phyloP scores from a whole-genome alignment of 768 basidiomycete genomes.

The Hortiboletus campestris region DNA sequence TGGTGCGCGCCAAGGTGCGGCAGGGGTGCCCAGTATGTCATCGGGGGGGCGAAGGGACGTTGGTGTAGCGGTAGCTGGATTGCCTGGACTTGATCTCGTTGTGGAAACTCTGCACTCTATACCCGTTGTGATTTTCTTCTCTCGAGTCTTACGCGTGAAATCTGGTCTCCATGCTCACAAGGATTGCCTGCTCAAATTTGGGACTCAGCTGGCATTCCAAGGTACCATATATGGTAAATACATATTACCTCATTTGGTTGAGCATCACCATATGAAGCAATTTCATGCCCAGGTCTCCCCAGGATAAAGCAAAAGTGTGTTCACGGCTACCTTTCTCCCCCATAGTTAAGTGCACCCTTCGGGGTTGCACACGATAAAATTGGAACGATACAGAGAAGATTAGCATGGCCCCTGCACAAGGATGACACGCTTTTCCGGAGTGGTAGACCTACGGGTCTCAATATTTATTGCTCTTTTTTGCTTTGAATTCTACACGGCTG shows the following conservation, averaged over 20 bases:
- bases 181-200: not conserved
- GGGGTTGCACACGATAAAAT: slow-evolving; percentile 97
- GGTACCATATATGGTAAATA: not conserved
- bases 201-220: too few relatives aligned
- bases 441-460: slow-evolving; percentile 60
- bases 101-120: slow-evolving; percentile 13
- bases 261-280: slow-evolving; percentile 2
- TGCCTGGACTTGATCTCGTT: slow-evolving; percentile 8
- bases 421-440: slow-evolving; percentile 99
- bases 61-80: not conserved
- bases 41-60: slow-evolving; percentile 49
- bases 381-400: slow-evolving; percentile 99
- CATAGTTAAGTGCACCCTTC: slow-evolving; percentile 59
- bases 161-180: not conserved
- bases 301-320: slow-evolving; percentile 21
- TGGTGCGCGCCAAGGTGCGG: slow-evolving; percentile 59
- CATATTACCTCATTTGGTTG: not conserved
- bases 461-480: slow-evolving; percentile 34
- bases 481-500: not conserved
- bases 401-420: slow-evolving; percentile 99
- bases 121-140: not conserved
- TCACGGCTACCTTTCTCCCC: not conserved
- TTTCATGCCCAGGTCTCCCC: not conserved
- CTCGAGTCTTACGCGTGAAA: not conserved
- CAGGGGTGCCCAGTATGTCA: slow-evolving; percentile 81